These are phyloP conservation scores for Knoxdaviesia capensis DNA, from an alignment of 2,329 filamentous ascomycete species.

Conservation along the genomic window DNA sequence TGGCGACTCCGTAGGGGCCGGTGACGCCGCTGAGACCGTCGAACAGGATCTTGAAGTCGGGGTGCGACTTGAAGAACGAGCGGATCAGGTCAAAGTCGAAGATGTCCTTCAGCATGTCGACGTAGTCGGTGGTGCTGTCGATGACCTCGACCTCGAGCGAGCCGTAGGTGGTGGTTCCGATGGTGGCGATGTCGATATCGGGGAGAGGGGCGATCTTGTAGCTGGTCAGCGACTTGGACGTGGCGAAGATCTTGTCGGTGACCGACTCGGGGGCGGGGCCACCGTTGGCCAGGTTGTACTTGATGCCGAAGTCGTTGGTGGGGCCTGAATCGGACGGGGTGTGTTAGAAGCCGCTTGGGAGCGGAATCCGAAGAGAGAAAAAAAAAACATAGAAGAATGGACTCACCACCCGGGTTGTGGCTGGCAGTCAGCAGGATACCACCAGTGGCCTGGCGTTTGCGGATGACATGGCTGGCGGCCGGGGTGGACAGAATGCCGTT, in stretches of 20 bases:
- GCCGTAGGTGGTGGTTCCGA: slow-evolving; percentile 73
- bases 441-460: slow-evolving; percentile 84
- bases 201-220: slow-evolving; percentile 86
- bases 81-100: slow-evolving; percentile 96
- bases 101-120: slow-evolving; percentile 91
- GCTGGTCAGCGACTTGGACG: slow-evolving; percentile 70
- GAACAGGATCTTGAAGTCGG: slow-evolving; percentile 92
- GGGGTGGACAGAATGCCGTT: slow-evolving; percentile 93
- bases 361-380: background rate
- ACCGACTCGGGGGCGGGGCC: slow-evolving; percentile 89
- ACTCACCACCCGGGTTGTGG: slow-evolving; percentile 88
- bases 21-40: slow-evolving; percentile 90
- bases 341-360: background rate
- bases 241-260: slow-evolving; percentile 94
- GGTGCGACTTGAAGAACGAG: slow-evolving; percentile 70
- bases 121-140: slow-evolving; percentile 81
- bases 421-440: slow-evolving; percentile 93
- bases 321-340: slow-evolving; percentile 38
- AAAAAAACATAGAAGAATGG: slow-evolving; percentile 1
- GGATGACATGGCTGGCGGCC: slow-evolving; percentile 87
- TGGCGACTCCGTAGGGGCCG: slow-evolving; percentile 81
- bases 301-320: slow-evolving; percentile 94
- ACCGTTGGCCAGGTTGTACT: slow-evolving; percentile 96
- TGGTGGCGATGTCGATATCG: slow-evolving; percentile 62
- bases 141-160: slow-evolving; percentile 85